Base-by-base conservation (phyloP, 768 basidiomycete genomes). In the Ramaria rubella region DNA sequence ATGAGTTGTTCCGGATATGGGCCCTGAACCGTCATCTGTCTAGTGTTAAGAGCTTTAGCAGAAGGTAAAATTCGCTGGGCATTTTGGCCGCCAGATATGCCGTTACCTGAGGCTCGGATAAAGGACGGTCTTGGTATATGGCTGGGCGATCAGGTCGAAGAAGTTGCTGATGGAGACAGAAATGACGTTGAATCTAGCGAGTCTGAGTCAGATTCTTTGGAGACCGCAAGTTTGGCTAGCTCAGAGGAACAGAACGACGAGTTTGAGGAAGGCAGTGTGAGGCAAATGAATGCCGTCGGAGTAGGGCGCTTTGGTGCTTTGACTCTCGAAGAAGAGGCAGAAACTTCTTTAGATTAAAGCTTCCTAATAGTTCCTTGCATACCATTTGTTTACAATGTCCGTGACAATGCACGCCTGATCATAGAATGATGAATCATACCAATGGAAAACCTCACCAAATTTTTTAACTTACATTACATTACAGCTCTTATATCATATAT, bases 61-160 rank as follows among this genome's bases (percentile, higher is more conserved):
- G 93, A 96, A 69, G 89, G 87, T 21, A 78, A 75, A 59, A 75
- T 95, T 44, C 73, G 75, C 21, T 96, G 93, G 93, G 87, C 81
- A 29, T 94, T 94, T 70, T 87, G 86, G 82, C 91, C 92, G 7
- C 84, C 86, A 12, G 46, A 49, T 57, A 73, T 67, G 4, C 63
- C 68, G 14, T 51, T 67, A 36, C 67, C 68, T 15, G 51, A 58
- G 42, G 55, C 71, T 8, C 57, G 58, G 11, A 58, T 68, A 31
- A 64, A 69, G 46, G 64, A 66, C 27, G 74, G 68, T 9, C 62
- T 67, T 38, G 84, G 87, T 1, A 78, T 87, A 58, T 86, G 84
- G 84, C 75, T 86, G 59, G 71, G 67, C 19, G 76, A 74, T 23
- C 72, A 78, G 36, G 62, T 68, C 2, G 62, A 76, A 24, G 70